Evolutionary conservation across 768 basidiomycete genomes (phyloP).

Genomic region (Mycena belliarum): DNA sequence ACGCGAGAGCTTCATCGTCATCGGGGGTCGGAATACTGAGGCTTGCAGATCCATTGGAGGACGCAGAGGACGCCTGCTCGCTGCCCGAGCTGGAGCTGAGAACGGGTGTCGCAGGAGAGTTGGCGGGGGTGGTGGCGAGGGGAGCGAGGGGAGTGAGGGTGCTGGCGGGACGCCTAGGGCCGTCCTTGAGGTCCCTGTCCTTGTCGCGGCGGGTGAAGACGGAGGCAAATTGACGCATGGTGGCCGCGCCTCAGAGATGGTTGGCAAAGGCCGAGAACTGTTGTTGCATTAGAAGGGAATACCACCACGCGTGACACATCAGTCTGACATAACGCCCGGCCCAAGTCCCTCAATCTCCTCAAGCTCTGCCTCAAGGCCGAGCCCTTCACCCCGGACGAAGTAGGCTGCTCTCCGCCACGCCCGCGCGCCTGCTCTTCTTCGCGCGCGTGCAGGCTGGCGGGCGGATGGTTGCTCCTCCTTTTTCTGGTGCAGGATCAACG

Average conservation of each 20-base stretch:
- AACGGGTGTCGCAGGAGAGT: slow-evolving; percentile 22
- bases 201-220: slow-evolving; percentile 48
- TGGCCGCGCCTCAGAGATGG: background rate
- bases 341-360: too few species aligned
- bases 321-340: too few species aligned
- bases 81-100: slow-evolving; percentile 35
- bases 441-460: slow-evolving; percentile 38
- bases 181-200: slow-evolving; percentile 38
- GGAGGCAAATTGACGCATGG: slow-evolving; percentile 68
- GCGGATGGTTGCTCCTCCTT: slow-evolving; percentile 32
- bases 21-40: slow-evolving; percentile 60
- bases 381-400: background rate
- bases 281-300: background rate
- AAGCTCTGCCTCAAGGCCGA: background rate
- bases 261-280: background rate
- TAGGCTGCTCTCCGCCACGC: slow-evolving; percentile 33
- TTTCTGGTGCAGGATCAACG: slow-evolving; percentile 4
- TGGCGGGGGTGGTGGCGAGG: slow-evolving; percentile 23
- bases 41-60: slow-evolving; percentile 62
- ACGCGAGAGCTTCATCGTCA: slow-evolving; percentile 40
- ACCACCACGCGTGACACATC: too few species aligned
- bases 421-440: slow-evolving; percentile 47
- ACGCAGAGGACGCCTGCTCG: slow-evolving; percentile 54
- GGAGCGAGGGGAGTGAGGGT: slow-evolving; percentile 25
- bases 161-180: slow-evolving; percentile 23